These are phyloP conservation scores for Gossypium schwendimanii DNA, from an alignment of 441 rosid species.

Conservation along the genomic window DNA sequence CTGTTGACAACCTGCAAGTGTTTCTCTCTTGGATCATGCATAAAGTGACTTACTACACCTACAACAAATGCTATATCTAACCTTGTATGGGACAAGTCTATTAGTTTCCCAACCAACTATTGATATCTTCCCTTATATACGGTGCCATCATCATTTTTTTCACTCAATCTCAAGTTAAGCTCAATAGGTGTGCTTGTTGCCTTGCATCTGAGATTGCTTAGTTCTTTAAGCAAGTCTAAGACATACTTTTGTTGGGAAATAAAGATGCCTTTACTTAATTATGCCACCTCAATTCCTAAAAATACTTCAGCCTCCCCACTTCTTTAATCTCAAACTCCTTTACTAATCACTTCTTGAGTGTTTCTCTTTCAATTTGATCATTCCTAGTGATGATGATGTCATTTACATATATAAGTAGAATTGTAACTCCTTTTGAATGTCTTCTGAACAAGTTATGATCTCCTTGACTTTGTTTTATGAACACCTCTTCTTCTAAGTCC, in stretches of 20 bases:
- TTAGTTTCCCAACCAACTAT: background rate
- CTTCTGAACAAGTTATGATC: background rate
- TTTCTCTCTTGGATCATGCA: background rate
- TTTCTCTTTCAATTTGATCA: background rate
- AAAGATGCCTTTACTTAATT: background rate
- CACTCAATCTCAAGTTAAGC: background rate
- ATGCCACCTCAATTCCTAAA: background rate
- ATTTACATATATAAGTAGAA: too few relatives aligned
- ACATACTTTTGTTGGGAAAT: background rate
- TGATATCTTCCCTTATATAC: background rate
- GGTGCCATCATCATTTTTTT: background rate
- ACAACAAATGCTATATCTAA: background rate
- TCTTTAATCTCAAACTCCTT: background rate
- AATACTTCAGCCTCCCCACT: background rate
- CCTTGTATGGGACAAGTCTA: background rate
- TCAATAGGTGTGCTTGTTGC: background rate
- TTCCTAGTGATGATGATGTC: background rate
- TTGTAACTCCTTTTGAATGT: background rate
- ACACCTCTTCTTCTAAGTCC: too few relatives aligned
- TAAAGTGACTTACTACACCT: background rate
- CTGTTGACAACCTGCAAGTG: background rate
- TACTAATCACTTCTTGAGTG: background rate
- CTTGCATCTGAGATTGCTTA: background rate
- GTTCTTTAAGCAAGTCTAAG: background rate
- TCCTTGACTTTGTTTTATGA: background rate